Evolutionary conservation across 139 green algal species (phyloP).

Genomic region (Deuterostichococcus epilithicus): DNA sequence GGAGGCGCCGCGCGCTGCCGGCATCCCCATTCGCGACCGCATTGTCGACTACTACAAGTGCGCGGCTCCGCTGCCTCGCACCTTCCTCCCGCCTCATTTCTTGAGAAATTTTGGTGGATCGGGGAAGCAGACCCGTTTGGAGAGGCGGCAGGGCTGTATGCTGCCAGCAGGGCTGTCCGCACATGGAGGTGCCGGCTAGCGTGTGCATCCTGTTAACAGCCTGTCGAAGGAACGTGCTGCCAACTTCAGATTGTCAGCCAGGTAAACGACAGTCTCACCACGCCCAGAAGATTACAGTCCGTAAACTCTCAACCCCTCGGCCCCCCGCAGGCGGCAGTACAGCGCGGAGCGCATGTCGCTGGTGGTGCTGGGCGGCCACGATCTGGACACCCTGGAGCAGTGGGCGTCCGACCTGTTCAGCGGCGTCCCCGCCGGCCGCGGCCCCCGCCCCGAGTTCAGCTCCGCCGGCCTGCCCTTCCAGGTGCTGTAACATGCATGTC

Average conservation of each 20-base stretch:
- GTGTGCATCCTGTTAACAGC: too few species aligned
- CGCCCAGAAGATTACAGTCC: too few species aligned
- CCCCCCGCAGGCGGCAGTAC: slow-evolving; percentile 78
- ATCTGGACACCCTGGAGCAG: slow-evolving; percentile 68
- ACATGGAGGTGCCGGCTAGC: too few species aligned
- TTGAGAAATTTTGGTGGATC: too few species aligned
- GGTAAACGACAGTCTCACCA: too few species aligned
- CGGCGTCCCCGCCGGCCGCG: slow-evolving; percentile 37
- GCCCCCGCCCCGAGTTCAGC: slow-evolving; percentile 35
- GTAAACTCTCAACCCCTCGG: too few species aligned
- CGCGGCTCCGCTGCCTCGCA: background rate
- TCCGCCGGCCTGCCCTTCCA: slow-evolving; percentile 44
- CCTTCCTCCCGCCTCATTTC: too few species aligned
- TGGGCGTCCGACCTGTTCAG: slow-evolving; percentile 68
- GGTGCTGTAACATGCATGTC: slow-evolving; percentile 13
- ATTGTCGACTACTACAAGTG: slow-evolving; percentile 84
- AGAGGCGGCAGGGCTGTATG: too few species aligned
- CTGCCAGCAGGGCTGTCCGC: too few species aligned
- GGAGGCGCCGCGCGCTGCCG: slow-evolving; percentile 49
- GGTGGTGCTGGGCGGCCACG: slow-evolving; percentile 86
- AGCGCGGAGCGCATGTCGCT: slow-evolving; percentile 86
- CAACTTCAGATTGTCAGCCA: too few species aligned
- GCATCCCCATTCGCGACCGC: slow-evolving; percentile 59
- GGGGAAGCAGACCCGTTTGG: too few species aligned
- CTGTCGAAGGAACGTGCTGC: too few species aligned